Conservation (phyloP, 2,329 filamentous ascomycete genomes). For the Apiospora aurea region DNA sequence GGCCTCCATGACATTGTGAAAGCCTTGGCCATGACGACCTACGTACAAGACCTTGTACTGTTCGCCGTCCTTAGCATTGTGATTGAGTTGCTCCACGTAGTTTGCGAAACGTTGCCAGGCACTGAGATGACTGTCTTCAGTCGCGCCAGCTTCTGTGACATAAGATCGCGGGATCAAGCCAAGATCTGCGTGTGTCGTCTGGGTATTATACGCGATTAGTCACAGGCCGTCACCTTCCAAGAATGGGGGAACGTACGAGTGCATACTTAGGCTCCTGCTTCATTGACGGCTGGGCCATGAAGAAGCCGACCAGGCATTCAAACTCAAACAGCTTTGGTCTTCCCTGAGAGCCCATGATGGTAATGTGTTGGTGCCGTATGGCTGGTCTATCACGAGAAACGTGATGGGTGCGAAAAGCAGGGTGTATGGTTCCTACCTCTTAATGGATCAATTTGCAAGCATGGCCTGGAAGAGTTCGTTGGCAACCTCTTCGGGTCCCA, state of each 20-base stretch:
- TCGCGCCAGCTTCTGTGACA: background rate
- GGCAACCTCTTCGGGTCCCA: background rate
- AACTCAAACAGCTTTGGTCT: background rate
- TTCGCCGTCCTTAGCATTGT: conserved; percentile 21
- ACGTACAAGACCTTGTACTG: conserved; percentile 29
- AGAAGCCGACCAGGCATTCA: conserved; percentile 21
- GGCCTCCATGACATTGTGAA: conserved; percentile 26
- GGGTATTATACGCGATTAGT: background rate
- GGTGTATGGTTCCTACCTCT: background rate
- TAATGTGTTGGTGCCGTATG: background rate
- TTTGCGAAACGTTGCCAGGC: conserved; percentile 25
- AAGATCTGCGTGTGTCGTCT: conserved; percentile 17
- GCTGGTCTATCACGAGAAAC: background rate
- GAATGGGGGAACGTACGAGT: background rate
- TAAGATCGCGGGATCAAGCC: conserved; percentile 7
- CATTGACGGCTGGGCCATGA: conserved; percentile 17
- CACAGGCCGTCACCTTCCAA: background rate
- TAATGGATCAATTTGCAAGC: background rate
- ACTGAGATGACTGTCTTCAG: background rate
- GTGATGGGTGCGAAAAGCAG: background rate
- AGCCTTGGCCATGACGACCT: conserved; percentile 26
- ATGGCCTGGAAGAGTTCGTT: background rate
- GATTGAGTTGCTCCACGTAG: conserved; percentile 25
- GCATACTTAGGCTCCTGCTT: background rate
- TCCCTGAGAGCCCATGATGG: background rate